Evolutionary conservation across 78 protist genomes (phyloP).

Genomic region (Anaeramoeba ignava): DNA sequence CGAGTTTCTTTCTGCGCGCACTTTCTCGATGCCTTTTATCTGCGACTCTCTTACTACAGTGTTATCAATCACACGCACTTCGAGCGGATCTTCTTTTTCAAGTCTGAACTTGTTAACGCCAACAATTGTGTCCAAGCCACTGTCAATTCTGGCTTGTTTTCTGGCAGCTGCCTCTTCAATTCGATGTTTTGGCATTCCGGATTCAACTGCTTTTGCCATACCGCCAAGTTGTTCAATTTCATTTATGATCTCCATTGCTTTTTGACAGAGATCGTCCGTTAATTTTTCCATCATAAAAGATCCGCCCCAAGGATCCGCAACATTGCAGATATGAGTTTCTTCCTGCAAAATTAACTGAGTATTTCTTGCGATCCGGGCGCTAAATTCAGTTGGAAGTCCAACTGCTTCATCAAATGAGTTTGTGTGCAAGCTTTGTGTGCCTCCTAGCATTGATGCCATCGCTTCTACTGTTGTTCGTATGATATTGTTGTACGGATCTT

Average conservation of each 20-base stretch:
- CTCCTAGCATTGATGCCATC: conserved; percentile 93
- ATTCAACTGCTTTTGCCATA: conserved; percentile 63
- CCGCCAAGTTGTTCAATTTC: conserved; percentile 67
- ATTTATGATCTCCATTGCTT: conserved; percentile 26
- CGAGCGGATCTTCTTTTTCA: too few relatives aligned
- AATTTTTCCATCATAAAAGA: conserved; percentile 82
- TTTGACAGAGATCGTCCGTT: conserved; percentile 52
- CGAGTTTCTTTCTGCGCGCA: too few relatives aligned
- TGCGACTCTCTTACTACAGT: conserved; percentile 41
- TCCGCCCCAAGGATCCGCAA: conserved; percentile 89
- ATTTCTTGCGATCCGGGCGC: conserved; percentile 88
- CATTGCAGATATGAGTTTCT: conserved; percentile 66
- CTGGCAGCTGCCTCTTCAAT: conserved; percentile 87
- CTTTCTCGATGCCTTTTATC: neutral
- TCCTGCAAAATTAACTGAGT: conserved; percentile 78
- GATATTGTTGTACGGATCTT: conserved; percentile 83
- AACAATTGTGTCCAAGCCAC: conserved; percentile 73
- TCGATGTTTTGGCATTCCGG: conserved; percentile 78
- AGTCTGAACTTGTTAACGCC: conserved; percentile 94
- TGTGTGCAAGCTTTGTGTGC: conserved; percentile 86
- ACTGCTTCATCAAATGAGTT: conserved; percentile 73
- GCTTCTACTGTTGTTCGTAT: conserved; percentile 96
- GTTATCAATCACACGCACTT: conserved; percentile 62
- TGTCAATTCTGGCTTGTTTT: conserved; percentile 83
- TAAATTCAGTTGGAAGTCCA: conserved; percentile 85